phyloP scores from a whole-genome alignment of 2,329 filamentous ascomycete species.

The Cladosporium sphaerospermum region DNA sequence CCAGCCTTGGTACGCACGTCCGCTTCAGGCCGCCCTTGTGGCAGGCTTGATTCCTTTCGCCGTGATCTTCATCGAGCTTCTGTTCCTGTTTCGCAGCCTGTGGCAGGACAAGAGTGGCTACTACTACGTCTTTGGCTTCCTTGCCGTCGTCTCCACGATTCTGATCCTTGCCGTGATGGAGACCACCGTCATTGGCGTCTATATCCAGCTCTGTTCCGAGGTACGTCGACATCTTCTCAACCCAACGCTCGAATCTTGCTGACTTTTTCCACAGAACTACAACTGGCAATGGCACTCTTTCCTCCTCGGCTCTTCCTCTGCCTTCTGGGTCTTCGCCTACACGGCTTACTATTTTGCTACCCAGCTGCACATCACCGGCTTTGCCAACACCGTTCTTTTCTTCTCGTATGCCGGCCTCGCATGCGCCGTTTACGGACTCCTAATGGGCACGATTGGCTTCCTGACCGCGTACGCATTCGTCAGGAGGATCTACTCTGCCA shows the following conservation, averaged over 20 bases:
- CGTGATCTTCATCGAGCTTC: slow-evolving; percentile 79
- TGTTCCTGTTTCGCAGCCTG: slow-evolving; percentile 79
- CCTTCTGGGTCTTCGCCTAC: slow-evolving; percentile 77
- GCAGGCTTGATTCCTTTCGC: slow-evolving; percentile 77
- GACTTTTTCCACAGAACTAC: slow-evolving; percentile 53
- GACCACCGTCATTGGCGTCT: slow-evolving; percentile 76
- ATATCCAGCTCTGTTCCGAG: slow-evolving; percentile 75
- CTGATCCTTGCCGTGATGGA: slow-evolving; percentile 72
- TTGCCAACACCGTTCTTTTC: slow-evolving; percentile 73
- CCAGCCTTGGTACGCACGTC: slow-evolving; percentile 69
- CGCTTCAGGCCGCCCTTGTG: slow-evolving; percentile 58
- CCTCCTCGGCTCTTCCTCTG: slow-evolving; percentile 67
- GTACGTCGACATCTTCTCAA: slow-evolving; percentile 32
- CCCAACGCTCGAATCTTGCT: slow-evolving; percentile 6
- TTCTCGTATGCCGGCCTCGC: slow-evolving; percentile 80
- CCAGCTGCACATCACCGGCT: slow-evolving; percentile 73
- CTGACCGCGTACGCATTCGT: slow-evolving; percentile 79
- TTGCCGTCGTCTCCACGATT: slow-evolving; percentile 66
- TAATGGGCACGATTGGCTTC: slow-evolving; percentile 80
- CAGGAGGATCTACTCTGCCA: slow-evolving; percentile 63
- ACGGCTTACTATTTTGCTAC: slow-evolving; percentile 78
- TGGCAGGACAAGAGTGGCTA: slow-evolving; percentile 90
- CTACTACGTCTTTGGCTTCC: slow-evolving; percentile 86
- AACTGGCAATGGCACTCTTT: slow-evolving; percentile 94
- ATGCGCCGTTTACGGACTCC: slow-evolving; percentile 71